Base-by-base conservation (phyloP, 169 alveolate species). In the Plasmodium fragile region DNA sequence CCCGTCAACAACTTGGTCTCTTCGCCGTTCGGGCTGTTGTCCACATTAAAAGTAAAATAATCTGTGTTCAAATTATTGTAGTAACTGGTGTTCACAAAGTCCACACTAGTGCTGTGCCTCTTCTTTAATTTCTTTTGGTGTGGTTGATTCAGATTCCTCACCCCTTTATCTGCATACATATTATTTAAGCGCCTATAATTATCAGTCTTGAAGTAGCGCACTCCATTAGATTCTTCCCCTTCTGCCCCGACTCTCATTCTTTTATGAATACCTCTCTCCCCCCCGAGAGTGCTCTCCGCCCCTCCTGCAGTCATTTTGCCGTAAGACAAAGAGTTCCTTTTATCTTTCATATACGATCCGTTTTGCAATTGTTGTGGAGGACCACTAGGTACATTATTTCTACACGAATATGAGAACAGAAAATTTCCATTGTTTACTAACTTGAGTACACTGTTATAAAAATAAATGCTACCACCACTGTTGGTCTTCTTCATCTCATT, bases 341-440 rank as follows among this genome's bases (percentile, higher is more conserved):
- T 72, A 43, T 65, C 75, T 43, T 28, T 41, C 36, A 28, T 1
- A 28, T 65, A 65, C 4, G 39, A 28, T 13, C 30, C n/a, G 2
- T 65, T 65, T 7, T 65, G 75, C 4, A 65, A 65, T 1, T 6
- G 5, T 0, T 28, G n/a, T 8, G 30, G n/a, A 18, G 75, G 1
- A 22, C 18, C 25, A 75, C 65, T 16, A 1, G 71, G 1, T 11
- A 22, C 22, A 8, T 16, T 18, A 36, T 72, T 85, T 52, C 69
- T 73, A 16, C 69, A 73, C 10, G 83, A 73, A 53, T 73, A 85
- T 0, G 83, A 30, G 11, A 85, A 73, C 22, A 85, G 4, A 2
- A 85, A 85, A 30, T 22, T 34, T 2, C 93, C 93, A 75, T 85
- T 85, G 13, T 85, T 43, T 18, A 77, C 84, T 73, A 85, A 28